Evolutionary conservation across 2,329 filamentous ascomycete genomes (phyloP).

Genomic region (Cercospora nicotianae): DNA sequence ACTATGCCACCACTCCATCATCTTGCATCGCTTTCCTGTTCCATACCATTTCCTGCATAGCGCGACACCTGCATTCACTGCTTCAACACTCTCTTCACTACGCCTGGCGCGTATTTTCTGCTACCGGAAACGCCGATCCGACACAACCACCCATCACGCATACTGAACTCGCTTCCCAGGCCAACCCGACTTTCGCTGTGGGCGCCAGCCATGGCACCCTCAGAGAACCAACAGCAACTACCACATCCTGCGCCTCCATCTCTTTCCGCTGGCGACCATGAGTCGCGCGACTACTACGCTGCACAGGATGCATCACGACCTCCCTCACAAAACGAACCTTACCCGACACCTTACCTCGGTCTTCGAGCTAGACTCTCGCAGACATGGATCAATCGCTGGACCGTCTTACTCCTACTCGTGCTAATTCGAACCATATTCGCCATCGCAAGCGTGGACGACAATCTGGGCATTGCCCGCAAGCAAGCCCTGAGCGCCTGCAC

Average conservation of each 20-base stretch:
- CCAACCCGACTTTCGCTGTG: constrained; percentile 32
- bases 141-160: too few species aligned
- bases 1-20: constrained; percentile 4
- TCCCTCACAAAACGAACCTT: constrained; percentile 63
- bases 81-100: constrained; percentile 6
- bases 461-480: constrained; percentile 71
- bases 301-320: constrained; percentile 57
- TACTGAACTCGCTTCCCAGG: constrained; percentile 25
- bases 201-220: constrained; percentile 47
- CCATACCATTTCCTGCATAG: neutral
- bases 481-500: constrained; percentile 88
- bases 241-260: constrained; percentile 58
- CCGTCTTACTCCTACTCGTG: constrained; percentile 80
- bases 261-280: constrained; percentile 62
- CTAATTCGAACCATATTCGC: constrained; percentile 78
- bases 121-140: too few species aligned
- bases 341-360: constrained; percentile 87
- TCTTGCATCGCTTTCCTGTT: neutral
- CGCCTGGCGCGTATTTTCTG: constrained; percentile 10
- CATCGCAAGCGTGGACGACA: constrained; percentile 68
- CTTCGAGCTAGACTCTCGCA: constrained; percentile 87
- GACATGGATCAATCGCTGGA: constrained; percentile 98
- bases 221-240: constrained; percentile 55
- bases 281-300: constrained; percentile 62
- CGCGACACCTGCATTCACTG: constrained; percentile 8